Evolutionary conservation across 768 basidiomycete genomes (phyloP).

Genomic region (Lactarius evosmus): DNA sequence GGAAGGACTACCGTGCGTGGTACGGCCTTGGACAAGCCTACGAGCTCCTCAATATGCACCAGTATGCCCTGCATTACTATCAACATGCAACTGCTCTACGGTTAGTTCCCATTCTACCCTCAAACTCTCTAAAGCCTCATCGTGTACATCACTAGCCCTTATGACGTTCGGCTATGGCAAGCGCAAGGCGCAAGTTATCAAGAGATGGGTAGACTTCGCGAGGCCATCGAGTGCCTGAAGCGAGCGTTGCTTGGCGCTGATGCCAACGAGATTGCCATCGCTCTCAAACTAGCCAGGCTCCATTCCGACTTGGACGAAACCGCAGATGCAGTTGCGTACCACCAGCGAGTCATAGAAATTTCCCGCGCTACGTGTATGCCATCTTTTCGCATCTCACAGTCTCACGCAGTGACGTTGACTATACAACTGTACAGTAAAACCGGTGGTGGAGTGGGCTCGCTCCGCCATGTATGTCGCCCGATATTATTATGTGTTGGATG

Average conservation of each 20-base stretch:
- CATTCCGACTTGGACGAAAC: constrained; percentile 64
- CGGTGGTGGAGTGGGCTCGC: constrained; percentile 74
- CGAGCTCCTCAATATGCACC: constrained; percentile 93
- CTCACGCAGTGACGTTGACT: constrained; percentile 24
- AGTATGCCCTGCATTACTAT: constrained; percentile 94
- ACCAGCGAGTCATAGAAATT: constrained; percentile 75
- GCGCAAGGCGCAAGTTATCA: constrained; percentile 93
- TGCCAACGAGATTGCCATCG: constrained; percentile 68
- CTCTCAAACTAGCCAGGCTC: constrained; percentile 70
- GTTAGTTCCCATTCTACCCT: constrained; percentile 40
- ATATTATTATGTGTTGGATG: constrained; percentile 60
- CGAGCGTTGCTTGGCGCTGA: constrained; percentile 83
- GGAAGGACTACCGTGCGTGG: constrained; percentile 98
- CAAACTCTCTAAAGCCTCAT: neutral
- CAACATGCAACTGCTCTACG: constrained; percentile 91
- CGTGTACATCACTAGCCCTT: constrained; percentile 56
- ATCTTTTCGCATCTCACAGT: constrained; percentile 16
- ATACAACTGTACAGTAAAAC: constrained; percentile 48
- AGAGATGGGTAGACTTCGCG: constrained; percentile 81
- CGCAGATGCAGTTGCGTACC: constrained; percentile 70
- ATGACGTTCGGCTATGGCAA: constrained; percentile 95
- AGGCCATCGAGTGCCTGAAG: constrained; percentile 89
- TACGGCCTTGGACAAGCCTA: constrained; percentile 98
- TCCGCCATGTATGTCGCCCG: constrained; percentile 85
- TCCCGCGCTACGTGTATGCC: constrained; percentile 58